Evolutionary conservation across 2,329 filamentous ascomycete species (phyloP), one percentile per base, ranked within the genome.

Genomic region (Alternaria sp.): DNA sequence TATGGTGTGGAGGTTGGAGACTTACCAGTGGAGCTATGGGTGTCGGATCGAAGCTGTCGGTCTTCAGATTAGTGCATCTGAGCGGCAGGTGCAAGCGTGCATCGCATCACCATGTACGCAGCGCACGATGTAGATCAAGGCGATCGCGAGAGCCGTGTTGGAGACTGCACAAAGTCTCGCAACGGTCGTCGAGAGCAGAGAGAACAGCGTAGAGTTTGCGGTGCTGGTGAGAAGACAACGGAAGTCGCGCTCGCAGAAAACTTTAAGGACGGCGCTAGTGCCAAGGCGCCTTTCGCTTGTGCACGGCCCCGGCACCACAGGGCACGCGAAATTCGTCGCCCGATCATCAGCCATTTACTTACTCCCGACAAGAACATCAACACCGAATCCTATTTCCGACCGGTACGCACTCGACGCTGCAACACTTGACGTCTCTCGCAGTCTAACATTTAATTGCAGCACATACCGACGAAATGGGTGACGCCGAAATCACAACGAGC

Each of bases 401-500:
- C 69, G 73, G 77, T 79, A 79, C 75, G 75, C 75, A 60, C 61
- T 61, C 70, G 65, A 71, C 54, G 69, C 54, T 64, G 63, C 54
- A 52, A 47, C 36, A 51, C 67, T 66, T 60, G 60, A 65, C 66
- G 58, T 48, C 57, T 69, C 42, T 55, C 62, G 52, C 56, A 49
- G 42, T 67, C 74, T 75, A 74, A 78, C 69, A 59, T 53, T 56
- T 22, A 47, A 55, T 48, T 57, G 62, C 66, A 78, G 74, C 70
- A 75, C 70, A 73, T 73, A 71, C 66, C 71, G 74, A 76, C 75
- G 79, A 78, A 80, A 82, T 82, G 80, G 79, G 80, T 78, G 80
- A 81, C 79, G 79, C 77, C 71, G 75, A 80, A 66, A 80, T 83
- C 72, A 81, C 78, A 74, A 81, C 81, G 71, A 82, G 78, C 76